Evolutionary conservation across 768 basidiomycete species (phyloP).

Genomic region (Leccinum obscurum): DNA sequence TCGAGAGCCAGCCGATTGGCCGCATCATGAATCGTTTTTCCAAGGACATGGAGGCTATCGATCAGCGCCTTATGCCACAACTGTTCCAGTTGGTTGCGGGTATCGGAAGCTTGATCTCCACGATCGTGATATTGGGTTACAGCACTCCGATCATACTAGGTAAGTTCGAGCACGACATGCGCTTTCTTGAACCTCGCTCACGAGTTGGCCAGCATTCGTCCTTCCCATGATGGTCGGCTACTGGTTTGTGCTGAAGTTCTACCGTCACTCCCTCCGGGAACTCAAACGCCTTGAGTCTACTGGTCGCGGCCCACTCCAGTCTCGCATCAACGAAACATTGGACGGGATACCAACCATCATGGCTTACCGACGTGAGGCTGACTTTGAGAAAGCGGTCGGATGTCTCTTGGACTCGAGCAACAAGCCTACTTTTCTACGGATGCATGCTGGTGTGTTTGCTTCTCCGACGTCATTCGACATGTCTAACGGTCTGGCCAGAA

Average conservation of each 20-base stretch:
- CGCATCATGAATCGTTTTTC: slow-evolving; percentile 50
- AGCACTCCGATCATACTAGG: slow-evolving; percentile 36
- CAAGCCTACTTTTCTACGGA: slow-evolving; percentile 29
- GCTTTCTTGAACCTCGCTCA: slow-evolving; percentile 21
- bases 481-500: slow-evolving; percentile 17
- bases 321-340: slow-evolving; percentile 52
- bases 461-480: neutral
- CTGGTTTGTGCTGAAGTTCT: slow-evolving; percentile 44
- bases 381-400: slow-evolving; percentile 26
- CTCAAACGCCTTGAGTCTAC: slow-evolving; percentile 47
- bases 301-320: slow-evolving; percentile 49
- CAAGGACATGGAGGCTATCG: slow-evolving; percentile 42
- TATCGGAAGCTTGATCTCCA: slow-evolving; percentile 25
- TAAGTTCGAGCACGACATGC: slow-evolving; percentile 29
- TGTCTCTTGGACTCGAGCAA: slow-evolving; percentile 27
- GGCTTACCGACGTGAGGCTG: slow-evolving; percentile 41
- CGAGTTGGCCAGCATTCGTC: slow-evolving; percentile 19
- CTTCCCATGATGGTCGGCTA: slow-evolving; percentile 35
- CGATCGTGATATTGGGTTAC: slow-evolving; percentile 24
- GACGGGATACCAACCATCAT: slow-evolving; percentile 48
- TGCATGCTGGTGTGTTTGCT: slow-evolving; percentile 23
- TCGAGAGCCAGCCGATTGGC: slow-evolving; percentile 39
- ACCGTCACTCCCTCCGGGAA: slow-evolving; percentile 47
- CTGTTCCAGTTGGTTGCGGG: slow-evolving; percentile 29
- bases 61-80: slow-evolving; percentile 37